Evolutionary conservation across 495 filamentous ascomycete genomes (phyloP), one percentile per base, ranked within the genome.

Genomic region (Bombardia bombarda): DNA sequence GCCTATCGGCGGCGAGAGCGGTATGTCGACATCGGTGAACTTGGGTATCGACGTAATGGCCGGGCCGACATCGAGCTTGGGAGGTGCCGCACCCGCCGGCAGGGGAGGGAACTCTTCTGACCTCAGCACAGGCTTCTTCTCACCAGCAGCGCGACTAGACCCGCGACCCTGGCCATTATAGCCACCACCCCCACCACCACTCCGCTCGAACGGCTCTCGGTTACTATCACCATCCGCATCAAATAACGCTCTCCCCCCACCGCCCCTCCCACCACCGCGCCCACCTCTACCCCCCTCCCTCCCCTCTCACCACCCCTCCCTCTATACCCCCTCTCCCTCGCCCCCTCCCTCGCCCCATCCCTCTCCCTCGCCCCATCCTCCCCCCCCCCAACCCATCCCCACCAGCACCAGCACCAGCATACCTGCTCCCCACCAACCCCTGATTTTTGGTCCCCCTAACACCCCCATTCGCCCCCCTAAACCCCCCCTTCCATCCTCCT

Each of bases 41-140:
- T 3, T 37, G 34, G 13, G 40, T 5, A 42, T 45, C 12, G 46
- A 25, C 7, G 36, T 35, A 42, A 43, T 40, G 10, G 38, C 14
- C 16, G 46, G 9, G n/a, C 32, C 50, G 14, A 53, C 57, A 17
- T 64, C 50, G n/a, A 50, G 19, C 44, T 63, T 62, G 45, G 57
- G 57, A 0, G 57, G 37, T 2, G n/a, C 21, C 19, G 30, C 16
- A 14, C 30, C 33, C 16, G 40, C 40, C 0, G 68, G 67, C 30
- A 72, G 49, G 1, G 67, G 57, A 23, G 68, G 68, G 46, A 72
- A 72, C 20, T 69, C 67, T 2, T 68, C 67, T 1, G 47, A 37
- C 13, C 40, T 51, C 9, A 45, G 39, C n/a, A 40, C 44, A 13
- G 42, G 38, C 25, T 42, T 45, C 21, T 33, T 22, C 25, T 24